A percentile compares a stretch with the other conserved stretches of the same genome.
Conservation (phyloP, 441 rosid genomes). For the Populus trichocarpa region DNA sequence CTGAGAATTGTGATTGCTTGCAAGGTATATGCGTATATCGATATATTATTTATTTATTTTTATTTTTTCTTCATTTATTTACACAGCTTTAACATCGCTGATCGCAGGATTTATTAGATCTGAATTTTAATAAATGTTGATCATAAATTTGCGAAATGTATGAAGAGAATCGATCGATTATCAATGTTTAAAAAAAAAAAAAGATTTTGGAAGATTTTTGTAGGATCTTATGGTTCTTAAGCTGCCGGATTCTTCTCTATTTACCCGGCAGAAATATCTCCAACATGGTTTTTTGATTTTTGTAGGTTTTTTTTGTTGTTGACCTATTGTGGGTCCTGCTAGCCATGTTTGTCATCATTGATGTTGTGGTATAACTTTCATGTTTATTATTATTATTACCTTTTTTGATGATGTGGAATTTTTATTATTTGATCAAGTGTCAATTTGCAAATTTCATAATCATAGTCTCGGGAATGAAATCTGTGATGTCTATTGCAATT, state of each 20-base stretch:
- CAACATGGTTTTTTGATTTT: neutral
- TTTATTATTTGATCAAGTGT: neutral
- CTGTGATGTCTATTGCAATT: neutral
- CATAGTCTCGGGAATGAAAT: neutral
- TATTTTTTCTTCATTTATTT: neutral
- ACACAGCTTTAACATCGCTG: neutral
- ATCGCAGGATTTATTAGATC: neutral
- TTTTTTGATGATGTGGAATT: neutral
- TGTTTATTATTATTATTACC: neutral
- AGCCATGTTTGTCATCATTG: constrained; percentile 3
- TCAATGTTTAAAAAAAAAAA: too few species aligned
- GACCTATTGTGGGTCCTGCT: neutral
- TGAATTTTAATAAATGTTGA: neutral
- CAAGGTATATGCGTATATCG: constrained; percentile 45
- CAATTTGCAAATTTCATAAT: neutral
- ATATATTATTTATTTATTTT: too few species aligned
- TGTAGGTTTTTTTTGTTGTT: neutral
- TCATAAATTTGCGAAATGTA: neutral
- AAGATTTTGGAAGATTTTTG: neutral
- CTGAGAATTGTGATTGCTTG: constrained; percentile 91
- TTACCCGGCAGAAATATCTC: neutral
- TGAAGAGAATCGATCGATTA: neutral
- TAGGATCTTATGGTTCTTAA: neutral
- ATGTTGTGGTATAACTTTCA: constrained; percentile 9
- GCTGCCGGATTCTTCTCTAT: neutral